phyloP scores from a whole-genome alignment of 73 alveolate genomes.

The Halteria grandinella region DNA sequence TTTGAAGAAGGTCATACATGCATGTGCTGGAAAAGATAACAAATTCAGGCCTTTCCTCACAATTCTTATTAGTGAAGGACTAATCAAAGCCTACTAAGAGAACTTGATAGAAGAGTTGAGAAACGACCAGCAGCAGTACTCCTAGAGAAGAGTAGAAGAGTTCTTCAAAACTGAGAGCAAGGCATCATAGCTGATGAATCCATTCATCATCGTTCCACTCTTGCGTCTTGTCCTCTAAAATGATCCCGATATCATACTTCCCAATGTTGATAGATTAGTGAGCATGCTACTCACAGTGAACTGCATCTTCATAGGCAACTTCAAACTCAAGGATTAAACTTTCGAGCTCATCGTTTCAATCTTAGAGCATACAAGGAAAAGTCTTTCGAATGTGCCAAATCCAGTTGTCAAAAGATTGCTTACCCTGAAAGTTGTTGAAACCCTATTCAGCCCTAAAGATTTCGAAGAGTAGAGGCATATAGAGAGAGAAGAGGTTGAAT shows the following conservation, averaged over 20 bases:
- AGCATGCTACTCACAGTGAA: constrained; percentile 17
- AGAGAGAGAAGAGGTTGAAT: constrained; percentile 32
- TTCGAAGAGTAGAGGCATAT: not conserved
- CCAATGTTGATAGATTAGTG: constrained; percentile 1
- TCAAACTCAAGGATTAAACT: constrained; percentile 25
- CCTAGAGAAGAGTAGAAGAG: constrained; percentile 27
- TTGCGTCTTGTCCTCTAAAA: not conserved
- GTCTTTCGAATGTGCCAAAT: not conserved
- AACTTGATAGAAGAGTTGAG: constrained; percentile 33
- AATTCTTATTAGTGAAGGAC: constrained; percentile 32
- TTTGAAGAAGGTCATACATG: constrained; percentile 17
- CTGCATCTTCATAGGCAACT: constrained; percentile 34
- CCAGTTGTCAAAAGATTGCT: not conserved
- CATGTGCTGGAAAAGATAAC: not conserved
- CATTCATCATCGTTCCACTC: constrained; percentile 29
- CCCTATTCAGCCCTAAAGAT: constrained; percentile 8
- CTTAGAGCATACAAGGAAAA: constrained; percentile 6
- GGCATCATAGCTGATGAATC: constrained; percentile 53
- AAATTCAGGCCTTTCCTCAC: constrained; percentile 45
- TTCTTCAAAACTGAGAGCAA: constrained; percentile 53
- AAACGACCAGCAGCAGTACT: not conserved
- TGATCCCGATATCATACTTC: not conserved
- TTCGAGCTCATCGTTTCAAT: constrained; percentile 32
- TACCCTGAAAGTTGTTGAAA: constrained; percentile 1
- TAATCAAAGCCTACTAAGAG: constrained; percentile 38